Evolutionary conservation across 225 moss, liverwort and hornwort genomes (phyloP), one percentile per base, ranked within the genome.

Genomic region (Rhytidiadelphus loreus): DNA sequence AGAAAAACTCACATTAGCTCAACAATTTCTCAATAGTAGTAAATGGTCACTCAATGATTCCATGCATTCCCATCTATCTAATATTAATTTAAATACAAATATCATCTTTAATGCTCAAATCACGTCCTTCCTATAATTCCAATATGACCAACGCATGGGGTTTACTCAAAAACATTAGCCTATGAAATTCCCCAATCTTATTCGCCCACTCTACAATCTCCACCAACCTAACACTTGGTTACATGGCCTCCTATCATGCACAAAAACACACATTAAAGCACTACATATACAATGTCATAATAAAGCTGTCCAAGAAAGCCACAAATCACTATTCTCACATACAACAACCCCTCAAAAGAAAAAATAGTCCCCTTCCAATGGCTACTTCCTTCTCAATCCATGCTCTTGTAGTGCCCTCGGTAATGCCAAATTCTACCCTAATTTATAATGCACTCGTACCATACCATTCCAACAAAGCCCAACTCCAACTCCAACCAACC

Each of bases 121-220:
- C 25, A 69, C 32, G 6, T 2, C 20, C 37, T 65, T 37, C 6
- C 37, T 19, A 10, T 35, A 37, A 35, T 20, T 37, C 0, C 1
- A 0, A 65, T 37, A 37, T 20, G 6, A 18, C 20, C 37, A 35
- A 37, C 3, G 19, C 4, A 65, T 37, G 2, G 3, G 0, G 2
- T 65, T 65, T 37, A 1, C 19, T 65, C 0, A 3, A 65, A 65
- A 65, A 65, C 3, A 19, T 65, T 37, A 0, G 3, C 9, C 37
- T 1, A 65, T 1, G 0, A 37, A 65, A 19, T 35, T 65, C 2
- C 0, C 5, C 13, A 61, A 61, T 29, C 10, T 10, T 33, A 35
- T 10, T 65, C 37, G 19, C 3, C 6, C 11, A 68, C n/a, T 37
- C 6, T 66, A 21, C 11, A 66, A 37, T 37, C 21, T 21, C 21